Evolutionary conservation across 345 rosid genomes (phyloP), one percentile per base, ranked within the genome.

Genomic region (Firmiana major): DNA sequence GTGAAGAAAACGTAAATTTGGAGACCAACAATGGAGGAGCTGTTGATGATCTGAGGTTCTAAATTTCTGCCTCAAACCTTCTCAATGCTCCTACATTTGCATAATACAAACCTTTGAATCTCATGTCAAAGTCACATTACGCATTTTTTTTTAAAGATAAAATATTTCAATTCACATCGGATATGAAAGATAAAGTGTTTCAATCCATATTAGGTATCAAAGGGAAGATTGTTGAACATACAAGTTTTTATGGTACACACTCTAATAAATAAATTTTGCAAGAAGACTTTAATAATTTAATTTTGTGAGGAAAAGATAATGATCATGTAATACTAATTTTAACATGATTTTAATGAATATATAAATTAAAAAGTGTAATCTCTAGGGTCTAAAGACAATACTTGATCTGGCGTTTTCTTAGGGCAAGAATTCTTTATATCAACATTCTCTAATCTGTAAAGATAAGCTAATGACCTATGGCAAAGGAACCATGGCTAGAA

Each of bases 401-500:
- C 74, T 9, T 70, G 34, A 31, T 31, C 10, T 63, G 43, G 34
- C 21, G 11, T 31, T 63, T 63, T 63, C 42, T 8, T 28, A 48
- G 40, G 59, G 24, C 21, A 70, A 49, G 22, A 34, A 54, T 71
- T 53, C 31, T 34, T 1, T 19, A 17, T 34, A 54, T n/a, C 5
- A n/a, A 53, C 63, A 53, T 36, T 34, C 63, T 71, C 74, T 31
- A 31, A 34, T 49, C 59, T 28, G 24, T 2, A 43, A 3, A 49
- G 40, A n/a, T 49, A 31, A n/a, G 59, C 59, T 26, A 15, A 31
- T 17, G 43, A 31, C 6, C 36, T 53, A 36, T 11, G 28, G 45
- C 60, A n/a, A n/a, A n/a, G n/a, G n/a, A n/a, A 19, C 60, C 59
- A 28, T 31, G 59, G 62, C 75, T 71, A 71, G 28, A 71, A 71